phyloP scores from a whole-genome alignment of 805 yeast genomes.

The Nadsonia fulvescens region DNA sequence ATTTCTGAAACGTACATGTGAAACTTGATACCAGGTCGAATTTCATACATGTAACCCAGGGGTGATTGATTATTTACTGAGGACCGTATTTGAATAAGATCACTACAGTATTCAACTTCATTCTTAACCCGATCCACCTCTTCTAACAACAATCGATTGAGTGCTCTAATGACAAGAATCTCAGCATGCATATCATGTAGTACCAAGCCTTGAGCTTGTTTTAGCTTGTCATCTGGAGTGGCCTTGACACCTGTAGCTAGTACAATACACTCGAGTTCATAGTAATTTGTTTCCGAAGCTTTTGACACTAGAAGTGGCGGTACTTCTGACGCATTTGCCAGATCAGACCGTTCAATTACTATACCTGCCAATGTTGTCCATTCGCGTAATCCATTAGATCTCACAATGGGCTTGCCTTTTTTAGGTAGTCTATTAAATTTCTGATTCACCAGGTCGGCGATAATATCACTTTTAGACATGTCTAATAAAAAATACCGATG shows the following conservation, averaged over 20 bases:
- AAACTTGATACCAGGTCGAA: slow-evolving; percentile 20
- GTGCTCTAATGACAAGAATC: slow-evolving; percentile 48
- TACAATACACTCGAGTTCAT: slow-evolving; percentile 22
- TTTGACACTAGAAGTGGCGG: slow-evolving; percentile 11
- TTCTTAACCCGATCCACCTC: slow-evolving; percentile 21
- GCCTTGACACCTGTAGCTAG: slow-evolving; percentile 76
- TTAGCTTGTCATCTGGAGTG: slow-evolving; percentile 33
- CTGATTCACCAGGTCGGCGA: slow-evolving; percentile 12
- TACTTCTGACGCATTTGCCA: too few relatives aligned
- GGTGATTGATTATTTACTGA: neutral
- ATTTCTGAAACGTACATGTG: slow-evolving; percentile 53
- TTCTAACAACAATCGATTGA: slow-evolving; percentile 41
- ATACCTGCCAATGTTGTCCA: slow-evolving; percentile 76
- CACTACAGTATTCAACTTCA: slow-evolving; percentile 11
- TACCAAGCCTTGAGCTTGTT: slow-evolving; percentile 34
- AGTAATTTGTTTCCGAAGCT: slow-evolving; percentile 7
- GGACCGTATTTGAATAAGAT: slow-evolving; percentile 1
- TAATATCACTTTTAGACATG: slow-evolving; percentile 6
- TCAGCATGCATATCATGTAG: slow-evolving; percentile 91
- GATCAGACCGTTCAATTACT: too few relatives aligned
- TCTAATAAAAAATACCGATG: too few relatives aligned
- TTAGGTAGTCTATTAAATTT: slow-evolving; percentile 13
- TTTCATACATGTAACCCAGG: slow-evolving; percentile 5
- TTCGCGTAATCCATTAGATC: slow-evolving; percentile 52
- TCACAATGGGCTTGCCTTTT: slow-evolving; percentile 38